Evolutionary conservation across 257 asterid genomes (phyloP).

Genomic region (Hygrophila difformis): DNA sequence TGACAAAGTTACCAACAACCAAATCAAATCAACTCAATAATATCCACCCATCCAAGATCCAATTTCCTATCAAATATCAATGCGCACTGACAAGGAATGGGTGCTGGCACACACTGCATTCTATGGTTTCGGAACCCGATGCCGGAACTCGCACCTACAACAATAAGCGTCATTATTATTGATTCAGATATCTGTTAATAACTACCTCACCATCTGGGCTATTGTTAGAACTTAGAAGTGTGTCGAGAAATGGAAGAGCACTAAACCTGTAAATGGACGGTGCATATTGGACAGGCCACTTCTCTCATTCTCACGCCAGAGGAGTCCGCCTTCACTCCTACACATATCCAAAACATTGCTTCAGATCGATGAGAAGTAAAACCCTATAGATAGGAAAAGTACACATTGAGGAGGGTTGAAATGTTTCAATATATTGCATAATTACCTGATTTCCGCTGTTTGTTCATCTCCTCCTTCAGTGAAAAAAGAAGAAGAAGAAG

Average conservation of each 20-base stretch:
- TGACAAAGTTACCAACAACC: slow-evolving; percentile 1
- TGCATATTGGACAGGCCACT: slow-evolving; percentile 89
- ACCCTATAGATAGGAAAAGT: background rate
- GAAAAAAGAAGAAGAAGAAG: slow-evolving; percentile 16
- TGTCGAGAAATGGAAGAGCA: background rate
- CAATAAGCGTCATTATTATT: too few relatives aligned
- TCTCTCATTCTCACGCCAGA: slow-evolving; percentile 53
- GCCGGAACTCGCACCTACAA: slow-evolving; percentile 64
- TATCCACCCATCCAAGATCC: too few relatives aligned
- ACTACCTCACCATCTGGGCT: too few relatives aligned
- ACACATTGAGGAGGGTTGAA: background rate
- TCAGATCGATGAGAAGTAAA: background rate
- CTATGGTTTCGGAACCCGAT: slow-evolving; percentile 72
- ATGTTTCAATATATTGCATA: slow-evolving; percentile 1
- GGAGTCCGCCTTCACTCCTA: slow-evolving; percentile 39
- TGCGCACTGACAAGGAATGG: slow-evolving; percentile 66
- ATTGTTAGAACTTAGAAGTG: background rate
- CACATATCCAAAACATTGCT: background rate
- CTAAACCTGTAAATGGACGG: slow-evolving; percentile 77
- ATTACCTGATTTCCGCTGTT: slow-evolving; percentile 55
- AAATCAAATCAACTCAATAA: slow-evolving; percentile 3
- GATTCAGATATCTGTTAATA: too few relatives aligned
- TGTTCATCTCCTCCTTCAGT: slow-evolving; percentile 85
- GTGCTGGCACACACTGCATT: slow-evolving; percentile 90
- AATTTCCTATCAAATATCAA: slow-evolving; percentile 24